A percentile compares a stretch with the other conserved stretches of the same genome.
Evolutionary conservation across 2,329 filamentous ascomycete species (phyloP).

Genomic region (Eurotiales sp.): DNA sequence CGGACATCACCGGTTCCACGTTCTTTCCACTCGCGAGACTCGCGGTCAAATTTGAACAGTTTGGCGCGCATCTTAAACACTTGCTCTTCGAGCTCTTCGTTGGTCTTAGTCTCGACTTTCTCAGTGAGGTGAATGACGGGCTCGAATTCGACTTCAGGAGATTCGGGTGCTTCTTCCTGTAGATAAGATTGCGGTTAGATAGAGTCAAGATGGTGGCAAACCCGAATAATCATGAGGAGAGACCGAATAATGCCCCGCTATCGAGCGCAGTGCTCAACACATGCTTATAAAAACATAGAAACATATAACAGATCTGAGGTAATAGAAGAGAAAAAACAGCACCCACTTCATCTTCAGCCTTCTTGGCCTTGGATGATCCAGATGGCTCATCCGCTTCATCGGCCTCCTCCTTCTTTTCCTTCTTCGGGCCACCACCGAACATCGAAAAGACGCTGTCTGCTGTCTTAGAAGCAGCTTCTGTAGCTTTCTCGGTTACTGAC

Average conservation of each 20-base stretch:
- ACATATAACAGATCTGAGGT: constrained; percentile 2
- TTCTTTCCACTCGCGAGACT: constrained; percentile 97
- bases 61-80: constrained; percentile 99
- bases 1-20: constrained; percentile 94
- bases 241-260: constrained; percentile 5
- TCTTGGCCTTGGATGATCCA: constrained; percentile 79
- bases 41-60: constrained; percentile 96
- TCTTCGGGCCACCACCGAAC: constrained; percentile 97
- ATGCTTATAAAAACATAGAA: background rate
- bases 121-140: constrained; percentile 94
- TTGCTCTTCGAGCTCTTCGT: constrained; percentile 97
- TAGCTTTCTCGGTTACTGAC: constrained; percentile 21
- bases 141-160: constrained; percentile 93
- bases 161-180: constrained; percentile 73
- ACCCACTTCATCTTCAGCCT: constrained; percentile 56
- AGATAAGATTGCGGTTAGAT: background rate
- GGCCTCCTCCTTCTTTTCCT: constrained; percentile 83
- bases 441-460: constrained; percentile 80
- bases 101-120: constrained; percentile 95
- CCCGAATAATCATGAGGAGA: too few species aligned
- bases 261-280: constrained; percentile 1
- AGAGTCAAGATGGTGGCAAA: too few species aligned
- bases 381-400: constrained; percentile 83
- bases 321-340: constrained; percentile 17
- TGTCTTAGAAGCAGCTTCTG: constrained; percentile 34